These are phyloP conservation scores for Kuraishia capsulata DNA, from an alignment of 805 yeast species.

Conservation along the genomic window DNA sequence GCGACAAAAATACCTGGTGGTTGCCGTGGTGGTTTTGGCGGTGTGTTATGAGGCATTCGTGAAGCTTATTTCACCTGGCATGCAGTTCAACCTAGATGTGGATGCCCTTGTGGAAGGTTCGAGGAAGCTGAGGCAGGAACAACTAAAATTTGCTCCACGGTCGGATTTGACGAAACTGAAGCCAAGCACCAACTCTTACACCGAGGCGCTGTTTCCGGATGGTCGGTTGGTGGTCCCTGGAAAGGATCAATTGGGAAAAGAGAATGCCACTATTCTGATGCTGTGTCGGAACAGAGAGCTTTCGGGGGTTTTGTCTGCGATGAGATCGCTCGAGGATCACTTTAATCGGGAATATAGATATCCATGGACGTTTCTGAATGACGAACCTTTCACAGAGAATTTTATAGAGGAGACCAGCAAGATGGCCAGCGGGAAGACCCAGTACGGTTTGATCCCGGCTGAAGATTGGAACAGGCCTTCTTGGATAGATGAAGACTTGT, in stretches of 20 bases:
- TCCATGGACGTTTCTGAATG: constrained; percentile 76
- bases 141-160: background rate
- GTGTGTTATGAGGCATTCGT: background rate
- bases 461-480: constrained; percentile 75
- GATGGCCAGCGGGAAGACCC: constrained; percentile 58
- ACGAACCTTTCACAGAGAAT: constrained; percentile 55
- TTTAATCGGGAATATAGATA: constrained; percentile 60
- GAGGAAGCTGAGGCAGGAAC: background rate
- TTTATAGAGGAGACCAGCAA: constrained; percentile 52
- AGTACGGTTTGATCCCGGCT: constrained; percentile 56
- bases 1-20: no score
- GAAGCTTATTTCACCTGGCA: no score
- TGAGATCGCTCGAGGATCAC: constrained; percentile 71
- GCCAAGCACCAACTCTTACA: constrained; percentile 29
- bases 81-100: no score
- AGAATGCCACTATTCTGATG: constrained; percentile 85
- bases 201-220: constrained; percentile 17
- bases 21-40: background rate
- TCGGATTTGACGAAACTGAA: constrained; percentile 18
- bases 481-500: constrained; percentile 51
- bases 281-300: constrained; percentile 77
- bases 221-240: background rate
- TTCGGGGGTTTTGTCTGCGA: constrained; percentile 61
- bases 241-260: constrained; percentile 31
- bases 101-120: background rate